phyloP scores from a whole-genome alignment of 345 rosid genomes.

The Citropsis articulata region DNA sequence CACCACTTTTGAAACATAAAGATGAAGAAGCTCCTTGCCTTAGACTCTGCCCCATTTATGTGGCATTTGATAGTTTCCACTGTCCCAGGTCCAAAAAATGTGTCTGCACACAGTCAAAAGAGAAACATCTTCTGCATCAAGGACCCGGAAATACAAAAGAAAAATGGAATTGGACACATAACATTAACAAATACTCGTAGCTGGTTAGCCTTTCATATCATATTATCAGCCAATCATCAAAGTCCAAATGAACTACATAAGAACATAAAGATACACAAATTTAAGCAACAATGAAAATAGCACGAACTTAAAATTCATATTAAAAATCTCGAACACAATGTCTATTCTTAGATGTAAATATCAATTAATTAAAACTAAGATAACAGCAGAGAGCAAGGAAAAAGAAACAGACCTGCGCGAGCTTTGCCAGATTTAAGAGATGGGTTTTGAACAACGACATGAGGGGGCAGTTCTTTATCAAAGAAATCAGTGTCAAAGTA shows the following conservation, averaged over 20 bases:
- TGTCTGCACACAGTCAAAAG: conserved; percentile 39
- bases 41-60: conserved; percentile 55
- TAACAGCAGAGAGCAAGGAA: background rate
- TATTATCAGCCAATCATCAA: background rate
- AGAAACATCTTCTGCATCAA: background rate
- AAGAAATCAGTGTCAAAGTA: conserved; percentile 63
- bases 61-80: conserved; percentile 62
- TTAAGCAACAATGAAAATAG: background rate
- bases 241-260: background rate
- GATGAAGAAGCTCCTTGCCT: conserved; percentile 46
- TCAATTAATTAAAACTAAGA: background rate
- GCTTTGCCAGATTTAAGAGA: conserved; percentile 51
- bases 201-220: background rate
- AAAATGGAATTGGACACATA: background rate
- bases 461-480: conserved; percentile 72
- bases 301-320: background rate
- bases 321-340: background rate
- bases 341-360: background rate
- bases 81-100: conserved; percentile 81
- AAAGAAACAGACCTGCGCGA: conserved; percentile 53
- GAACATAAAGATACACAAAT: background rate
- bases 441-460: conserved; percentile 84
- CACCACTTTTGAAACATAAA: background rate
- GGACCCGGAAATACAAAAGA: background rate
- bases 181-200: background rate